phyloP scores from a whole-genome alignment of 352 stramenopile species.

The Blastocystis sp. region DNA sequence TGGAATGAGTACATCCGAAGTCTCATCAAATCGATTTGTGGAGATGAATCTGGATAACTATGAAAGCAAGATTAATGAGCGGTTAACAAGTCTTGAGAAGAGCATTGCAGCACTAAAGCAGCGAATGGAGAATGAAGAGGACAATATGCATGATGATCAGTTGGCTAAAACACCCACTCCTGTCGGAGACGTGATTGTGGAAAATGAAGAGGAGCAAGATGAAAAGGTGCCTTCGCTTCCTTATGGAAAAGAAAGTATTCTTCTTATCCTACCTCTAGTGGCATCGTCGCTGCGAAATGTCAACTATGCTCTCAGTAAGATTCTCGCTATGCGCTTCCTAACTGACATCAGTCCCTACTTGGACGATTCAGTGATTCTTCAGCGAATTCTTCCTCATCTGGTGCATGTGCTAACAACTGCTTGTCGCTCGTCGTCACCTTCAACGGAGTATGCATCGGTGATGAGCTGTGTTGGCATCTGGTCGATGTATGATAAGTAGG shows the following conservation, averaged over 20 bases:
- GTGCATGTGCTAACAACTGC: slow-evolving; percentile 34
- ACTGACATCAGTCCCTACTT: slow-evolving; percentile 42
- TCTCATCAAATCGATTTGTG: background rate
- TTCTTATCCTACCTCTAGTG: slow-evolving; percentile 61
- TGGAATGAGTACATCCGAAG: background rate
- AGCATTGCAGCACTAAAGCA: slow-evolving; percentile 51
- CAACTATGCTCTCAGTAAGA: slow-evolving; percentile 61
- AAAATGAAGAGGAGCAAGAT: background rate
- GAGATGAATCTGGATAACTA: background rate
- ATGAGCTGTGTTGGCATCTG: background rate
- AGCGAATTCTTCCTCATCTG: slow-evolving; percentile 78
- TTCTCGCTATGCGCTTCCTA: slow-evolving; percentile 39
- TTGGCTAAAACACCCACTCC: background rate
- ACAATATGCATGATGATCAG: background rate
- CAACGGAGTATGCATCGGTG: background rate
- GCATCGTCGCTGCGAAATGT: slow-evolving; percentile 44
- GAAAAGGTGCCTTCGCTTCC: background rate
- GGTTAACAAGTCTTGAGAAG: background rate
- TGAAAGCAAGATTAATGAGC: background rate
- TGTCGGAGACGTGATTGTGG: slow-evolving; percentile 10
- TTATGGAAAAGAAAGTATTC: slow-evolving; percentile 28
- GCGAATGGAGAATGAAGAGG: slow-evolving; percentile 45
- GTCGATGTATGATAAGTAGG: background rate
- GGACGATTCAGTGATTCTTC: slow-evolving; percentile 78
- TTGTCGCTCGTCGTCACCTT: background rate